Percentiles rank a stretch among this genome's conserved stretches.
These are phyloP conservation scores for Luffa aegyptiaca DNA, from an alignment of 306 rosid genomes.

Conservation along the genomic window DNA sequence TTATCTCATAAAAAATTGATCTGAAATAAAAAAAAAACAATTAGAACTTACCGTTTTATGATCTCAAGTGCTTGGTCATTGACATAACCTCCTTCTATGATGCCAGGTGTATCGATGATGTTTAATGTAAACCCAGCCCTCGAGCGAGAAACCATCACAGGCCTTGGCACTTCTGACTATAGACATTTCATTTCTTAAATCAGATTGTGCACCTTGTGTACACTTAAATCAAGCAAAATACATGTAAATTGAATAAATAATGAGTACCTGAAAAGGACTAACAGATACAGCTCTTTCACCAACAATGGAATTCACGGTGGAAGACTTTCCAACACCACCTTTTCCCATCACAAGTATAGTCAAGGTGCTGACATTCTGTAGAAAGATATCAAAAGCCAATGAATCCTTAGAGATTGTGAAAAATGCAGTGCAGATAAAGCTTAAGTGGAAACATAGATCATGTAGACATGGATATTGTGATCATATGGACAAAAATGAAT, in stretches of 20 bases:
- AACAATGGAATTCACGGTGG: constrained; percentile 80
- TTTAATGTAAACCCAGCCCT: constrained; percentile 86
- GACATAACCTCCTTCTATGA: constrained; percentile 93
- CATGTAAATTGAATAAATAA: not conserved
- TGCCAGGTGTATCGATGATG: constrained; percentile 94
- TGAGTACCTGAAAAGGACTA: constrained; percentile 79
- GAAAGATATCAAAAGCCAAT: not conserved
- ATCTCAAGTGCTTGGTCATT: constrained; percentile 66
- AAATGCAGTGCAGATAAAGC: not conserved
- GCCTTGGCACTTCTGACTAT: constrained; percentile 79
- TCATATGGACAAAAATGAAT: not conserved
- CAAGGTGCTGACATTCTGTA: constrained; percentile 71
- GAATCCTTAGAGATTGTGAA: not conserved
- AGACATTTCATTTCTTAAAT: constrained; percentile 5
- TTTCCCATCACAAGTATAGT: constrained; percentile 97
- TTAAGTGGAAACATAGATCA: not conserved
- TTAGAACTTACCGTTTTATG: constrained; percentile 44
- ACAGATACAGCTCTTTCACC: constrained; percentile 86
- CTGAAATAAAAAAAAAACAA: not conserved
- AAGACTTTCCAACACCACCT: constrained; percentile 95
- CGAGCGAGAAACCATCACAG: constrained; percentile 76
- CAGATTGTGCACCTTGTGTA: not conserved
- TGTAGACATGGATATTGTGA: not conserved
- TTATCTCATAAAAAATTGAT: not conserved
- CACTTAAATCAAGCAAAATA: not conserved